A percentile compares a stretch with the other conserved stretches of the same genome.
Evolutionary conservation across 495 filamentous ascomycete genomes (phyloP).

Genomic region (Aspergillus steynii): DNA sequence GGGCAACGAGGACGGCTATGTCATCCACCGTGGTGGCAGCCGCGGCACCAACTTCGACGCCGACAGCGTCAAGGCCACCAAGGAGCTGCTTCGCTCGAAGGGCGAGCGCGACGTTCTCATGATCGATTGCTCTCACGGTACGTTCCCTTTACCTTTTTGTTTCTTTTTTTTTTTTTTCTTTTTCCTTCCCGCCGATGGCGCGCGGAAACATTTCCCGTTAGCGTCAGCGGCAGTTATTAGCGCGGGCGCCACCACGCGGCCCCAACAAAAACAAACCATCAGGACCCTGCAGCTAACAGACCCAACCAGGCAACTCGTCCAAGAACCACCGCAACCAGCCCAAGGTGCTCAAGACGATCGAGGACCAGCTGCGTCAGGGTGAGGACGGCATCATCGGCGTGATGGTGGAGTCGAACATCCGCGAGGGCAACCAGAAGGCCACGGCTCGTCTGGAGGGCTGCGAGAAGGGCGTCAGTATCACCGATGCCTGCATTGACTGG

Average conservation of each 20-base stretch:
- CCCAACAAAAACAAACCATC: too few species aligned
- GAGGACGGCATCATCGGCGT: slow-evolving; percentile 82
- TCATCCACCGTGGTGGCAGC: slow-evolving; percentile 79
- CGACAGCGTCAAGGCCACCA: slow-evolving; percentile 68
- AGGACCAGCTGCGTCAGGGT: slow-evolving; percentile 74
- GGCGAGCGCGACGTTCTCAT: slow-evolving; percentile 77
- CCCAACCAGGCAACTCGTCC: slow-evolving; percentile 34
- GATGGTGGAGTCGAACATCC: slow-evolving; percentile 92
- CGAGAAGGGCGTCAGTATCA: slow-evolving; percentile 87
- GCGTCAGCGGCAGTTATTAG: background rate
- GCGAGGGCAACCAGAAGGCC: slow-evolving; percentile 83
- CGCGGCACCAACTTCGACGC: slow-evolving; percentile 84
- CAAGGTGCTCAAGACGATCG: slow-evolving; percentile 71
- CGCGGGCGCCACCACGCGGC: too few species aligned
- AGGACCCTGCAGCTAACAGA: too few species aligned
- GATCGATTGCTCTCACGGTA: slow-evolving; percentile 85
- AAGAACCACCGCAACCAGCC: slow-evolving; percentile 73
- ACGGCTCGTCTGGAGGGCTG: slow-evolving; percentile 68
- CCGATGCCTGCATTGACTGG: slow-evolving; percentile 90
- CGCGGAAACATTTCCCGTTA: background rate
- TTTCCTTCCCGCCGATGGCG: background rate
- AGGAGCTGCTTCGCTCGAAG: slow-evolving; percentile 75
- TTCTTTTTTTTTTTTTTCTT: background rate
- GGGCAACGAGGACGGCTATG: slow-evolving; percentile 87
- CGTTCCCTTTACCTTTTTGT: background rate